Evolutionary conservation across 345 rosid genomes (phyloP), one percentile per base, ranked within the genome.

Genomic region (Cardamine chenopodiifolia): DNA sequence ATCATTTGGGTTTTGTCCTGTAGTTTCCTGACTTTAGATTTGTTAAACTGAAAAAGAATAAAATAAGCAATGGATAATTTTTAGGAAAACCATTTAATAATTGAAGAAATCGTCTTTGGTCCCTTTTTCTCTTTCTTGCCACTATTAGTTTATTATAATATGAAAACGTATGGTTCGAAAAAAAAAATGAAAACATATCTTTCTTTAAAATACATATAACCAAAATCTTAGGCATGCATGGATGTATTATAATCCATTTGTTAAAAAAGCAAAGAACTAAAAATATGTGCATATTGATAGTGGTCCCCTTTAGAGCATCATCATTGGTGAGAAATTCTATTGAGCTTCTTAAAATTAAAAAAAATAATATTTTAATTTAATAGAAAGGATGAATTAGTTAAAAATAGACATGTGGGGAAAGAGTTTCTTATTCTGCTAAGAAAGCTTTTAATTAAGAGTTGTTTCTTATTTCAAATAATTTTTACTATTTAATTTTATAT

Each of bases 141-240:
- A 72, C 22, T 53, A 52, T 17, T 45, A 45, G 22, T 45, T 3
- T 45, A 45, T 28, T 50, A 17, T 45, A 65, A 31, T 13, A 47
- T 57, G 37, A 25, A 59, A 48, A 65, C 22, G 31, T 74, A 73
- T 56, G 40, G 40, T 11, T 35, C 14, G 40, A 2, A 3, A 35
- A 35, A 35, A 35, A 13, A 32, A 55, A 45, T 65, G 37, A 23
- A 59, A 49, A 65, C 31, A 23, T 74, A 74, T 56, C 45, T 15
- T 59, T 50, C 62, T 69, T 70, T 53, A 45, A 50, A 50, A 17
- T 61, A 13, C 4, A 22, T 18, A 62, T 39, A 75, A 61, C 49
- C 25, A 59, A 68, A 19, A 67, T 42, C 13, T 19, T 40, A 75
- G 68, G 70, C 70, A 76, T 69, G 70, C 75, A 69, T 23, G 75